Evolutionary conservation across 2,329 filamentous ascomycete genomes (phyloP).

Genomic region (Rutstroemia sp.): DNA sequence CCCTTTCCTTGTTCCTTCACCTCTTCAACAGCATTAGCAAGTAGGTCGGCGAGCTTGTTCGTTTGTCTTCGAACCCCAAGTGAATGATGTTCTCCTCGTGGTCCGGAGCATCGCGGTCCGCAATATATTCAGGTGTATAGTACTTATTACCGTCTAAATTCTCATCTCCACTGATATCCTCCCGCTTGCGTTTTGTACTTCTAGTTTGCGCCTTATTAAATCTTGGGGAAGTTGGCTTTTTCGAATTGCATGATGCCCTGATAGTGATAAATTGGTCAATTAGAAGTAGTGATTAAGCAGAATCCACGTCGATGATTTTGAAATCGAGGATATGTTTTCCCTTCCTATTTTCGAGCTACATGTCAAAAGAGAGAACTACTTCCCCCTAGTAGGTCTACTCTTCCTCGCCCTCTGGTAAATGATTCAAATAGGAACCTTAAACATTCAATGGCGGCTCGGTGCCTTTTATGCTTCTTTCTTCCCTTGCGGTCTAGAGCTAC

Average conservation of each 20-base stretch:
- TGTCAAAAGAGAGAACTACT: constrained; percentile 8
- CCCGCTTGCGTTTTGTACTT: constrained; percentile 7
- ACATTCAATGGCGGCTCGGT: constrained; percentile 11
- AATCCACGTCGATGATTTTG: constrained; percentile 9
- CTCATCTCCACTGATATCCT: constrained; percentile 9
- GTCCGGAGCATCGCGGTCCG: not conserved
- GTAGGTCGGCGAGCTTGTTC: constrained; percentile 13
- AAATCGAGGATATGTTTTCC: constrained; percentile 15
- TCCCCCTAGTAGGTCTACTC: constrained; percentile 5
- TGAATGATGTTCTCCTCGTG: constrained; percentile 10
- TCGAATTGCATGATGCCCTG: constrained; percentile 17
- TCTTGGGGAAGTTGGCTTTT: constrained; percentile 9
- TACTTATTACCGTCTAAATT: constrained; percentile 11
- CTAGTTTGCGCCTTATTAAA: constrained; percentile 3
- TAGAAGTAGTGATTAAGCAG: not conserved
- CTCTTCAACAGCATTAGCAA: constrained; percentile 18
- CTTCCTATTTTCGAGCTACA: constrained; percentile 11
- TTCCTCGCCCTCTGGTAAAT: constrained; percentile 10
- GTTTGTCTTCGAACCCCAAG: constrained; percentile 12
- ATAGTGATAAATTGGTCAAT: not conserved
- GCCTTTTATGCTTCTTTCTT: not conserved
- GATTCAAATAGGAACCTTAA: constrained; percentile 11
- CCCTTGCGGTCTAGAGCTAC: not conserved
- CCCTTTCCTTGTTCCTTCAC: constrained; percentile 17
- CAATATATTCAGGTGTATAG: not conserved